Conservation (phyloP, 177 flowering plant species). For the Vitis hybrid region DNA sequence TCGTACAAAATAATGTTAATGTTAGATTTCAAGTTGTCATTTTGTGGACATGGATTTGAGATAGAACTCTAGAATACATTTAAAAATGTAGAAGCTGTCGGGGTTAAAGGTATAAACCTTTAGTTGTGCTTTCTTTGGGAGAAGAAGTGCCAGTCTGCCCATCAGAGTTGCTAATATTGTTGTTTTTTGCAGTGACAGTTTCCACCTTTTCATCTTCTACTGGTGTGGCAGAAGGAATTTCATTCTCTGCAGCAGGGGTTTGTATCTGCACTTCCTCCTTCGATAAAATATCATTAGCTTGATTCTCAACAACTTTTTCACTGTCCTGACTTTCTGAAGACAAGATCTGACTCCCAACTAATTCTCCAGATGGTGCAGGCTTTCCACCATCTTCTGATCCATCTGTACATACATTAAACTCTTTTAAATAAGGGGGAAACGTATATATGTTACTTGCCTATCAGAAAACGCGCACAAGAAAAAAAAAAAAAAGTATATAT, state of each 20-base stretch:
- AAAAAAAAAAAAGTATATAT: too few relatives aligned
- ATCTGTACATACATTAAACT: neutral
- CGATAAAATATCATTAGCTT: conserved; percentile 9
- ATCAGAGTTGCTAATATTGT: conserved; percentile 25
- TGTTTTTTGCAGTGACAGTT: conserved; percentile 31
- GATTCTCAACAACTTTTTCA: conserved; percentile 13
- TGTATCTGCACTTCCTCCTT: conserved; percentile 21
- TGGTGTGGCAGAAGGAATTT: conserved; percentile 11
- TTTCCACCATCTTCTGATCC: neutral
- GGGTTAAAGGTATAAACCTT: conserved; percentile 45
- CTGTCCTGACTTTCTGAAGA: conserved; percentile 15
- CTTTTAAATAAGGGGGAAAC: too few relatives aligned
- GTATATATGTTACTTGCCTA: too few relatives aligned
- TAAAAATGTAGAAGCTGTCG: neutral
- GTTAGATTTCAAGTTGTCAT: neutral
- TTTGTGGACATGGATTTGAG: neutral
- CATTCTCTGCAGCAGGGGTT: conserved; percentile 17
- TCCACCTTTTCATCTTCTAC: conserved; percentile 28
- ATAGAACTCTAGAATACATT: neutral
- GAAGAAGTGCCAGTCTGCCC: conserved; percentile 27
- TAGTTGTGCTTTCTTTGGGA: conserved; percentile 29
- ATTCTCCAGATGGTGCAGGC: conserved; percentile 6
- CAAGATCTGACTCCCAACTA: neutral
- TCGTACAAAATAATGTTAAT: neutral
- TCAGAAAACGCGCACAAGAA: too few relatives aligned